phyloP scores from a whole-genome alignment of 2,329 filamentous ascomycete genomes.

The Colletotrichum limetticola region DNA sequence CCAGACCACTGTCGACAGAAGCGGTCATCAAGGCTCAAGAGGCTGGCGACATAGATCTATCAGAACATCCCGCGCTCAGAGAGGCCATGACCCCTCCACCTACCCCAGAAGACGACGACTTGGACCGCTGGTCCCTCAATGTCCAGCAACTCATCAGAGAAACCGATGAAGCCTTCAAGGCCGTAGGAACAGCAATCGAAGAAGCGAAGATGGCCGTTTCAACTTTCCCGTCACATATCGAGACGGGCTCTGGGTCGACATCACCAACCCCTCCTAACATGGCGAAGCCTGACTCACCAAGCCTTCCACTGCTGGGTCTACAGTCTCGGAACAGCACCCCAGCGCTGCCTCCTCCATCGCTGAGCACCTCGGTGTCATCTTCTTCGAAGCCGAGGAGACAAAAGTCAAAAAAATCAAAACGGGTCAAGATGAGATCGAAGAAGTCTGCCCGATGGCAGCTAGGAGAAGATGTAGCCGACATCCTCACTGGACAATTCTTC shows the following conservation, averaged over 20 bases:
- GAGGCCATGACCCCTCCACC: slow-evolving; percentile 17
- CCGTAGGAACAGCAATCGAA: slow-evolving; percentile 53
- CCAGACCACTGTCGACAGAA: not conserved
- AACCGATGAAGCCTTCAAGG: slow-evolving; percentile 62
- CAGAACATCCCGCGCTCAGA: slow-evolving; percentile 17
- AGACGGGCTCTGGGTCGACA: not conserved
- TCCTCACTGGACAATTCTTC: slow-evolving; percentile 66
- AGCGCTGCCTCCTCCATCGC: slow-evolving; percentile 39
- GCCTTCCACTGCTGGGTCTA: slow-evolving; percentile 35
- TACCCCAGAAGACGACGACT: slow-evolving; percentile 1
- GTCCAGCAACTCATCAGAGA: slow-evolving; percentile 59
- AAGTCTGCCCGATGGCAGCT: slow-evolving; percentile 61
- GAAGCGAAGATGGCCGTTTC: slow-evolving; percentile 47
- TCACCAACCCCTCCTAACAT: slow-evolving; percentile 33
- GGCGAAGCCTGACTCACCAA: slow-evolving; percentile 18
- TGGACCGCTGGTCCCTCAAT: slow-evolving; percentile 46
- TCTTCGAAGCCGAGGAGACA: slow-evolving; percentile 51
- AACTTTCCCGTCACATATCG: slow-evolving; percentile 2
- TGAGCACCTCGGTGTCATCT: slow-evolving; percentile 45
- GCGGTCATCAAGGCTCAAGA: slow-evolving; percentile 10
- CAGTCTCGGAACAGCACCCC: slow-evolving; percentile 36
- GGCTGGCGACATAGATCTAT: slow-evolving; percentile 14
- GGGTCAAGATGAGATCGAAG: slow-evolving; percentile 39
- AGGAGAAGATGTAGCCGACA: slow-evolving; percentile 66
- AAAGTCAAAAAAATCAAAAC: slow-evolving; percentile 50